Conservation (phyloP, 2,329 filamentous ascomycete species). For the Epicoccum nigrum region DNA sequence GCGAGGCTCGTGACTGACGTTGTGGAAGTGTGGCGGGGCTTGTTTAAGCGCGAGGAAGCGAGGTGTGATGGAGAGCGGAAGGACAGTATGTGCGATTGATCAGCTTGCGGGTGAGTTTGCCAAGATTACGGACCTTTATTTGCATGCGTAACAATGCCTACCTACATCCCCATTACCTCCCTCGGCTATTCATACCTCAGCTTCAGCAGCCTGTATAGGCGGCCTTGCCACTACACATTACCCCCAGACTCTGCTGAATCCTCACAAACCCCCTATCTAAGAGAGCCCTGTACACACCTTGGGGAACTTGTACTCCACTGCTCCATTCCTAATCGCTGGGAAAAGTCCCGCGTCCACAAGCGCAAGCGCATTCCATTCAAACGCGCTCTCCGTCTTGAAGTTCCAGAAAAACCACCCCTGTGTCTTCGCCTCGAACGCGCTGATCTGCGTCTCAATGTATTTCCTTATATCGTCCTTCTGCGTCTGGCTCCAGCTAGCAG, state of each 20-base stretch:
- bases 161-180: background rate
- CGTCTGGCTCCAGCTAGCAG: slow-evolving; percentile 55
- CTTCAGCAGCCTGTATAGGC: background rate
- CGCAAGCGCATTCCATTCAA: slow-evolving; percentile 61
- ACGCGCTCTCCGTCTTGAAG: slow-evolving; percentile 61
- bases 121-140: slow-evolving; percentile 12
- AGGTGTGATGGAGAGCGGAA: background rate
- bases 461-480: slow-evolving; percentile 55
- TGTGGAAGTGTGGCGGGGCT: slow-evolving; percentile 1
- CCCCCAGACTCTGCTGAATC: background rate
- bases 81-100: background rate
- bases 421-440: slow-evolving; percentile 57
- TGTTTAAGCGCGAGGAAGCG: background rate
- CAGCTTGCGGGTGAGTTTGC: background rate
- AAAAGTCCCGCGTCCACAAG: slow-evolving; percentile 60
- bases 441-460: slow-evolving; percentile 63
- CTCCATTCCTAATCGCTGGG: slow-evolving; percentile 41
- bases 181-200: background rate
- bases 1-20: too few species aligned
- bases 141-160: slow-evolving; percentile 13
- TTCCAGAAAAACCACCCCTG: slow-evolving; percentile 64
- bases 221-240: background rate
- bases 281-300: slow-evolving; percentile 24
- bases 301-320: slow-evolving; percentile 31
- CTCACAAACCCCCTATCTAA: slow-evolving; percentile 1